These are phyloP conservation scores for Psilocybe cubensis DNA, from an alignment of 768 basidiomycete species.

Conservation along the genomic window DNA sequence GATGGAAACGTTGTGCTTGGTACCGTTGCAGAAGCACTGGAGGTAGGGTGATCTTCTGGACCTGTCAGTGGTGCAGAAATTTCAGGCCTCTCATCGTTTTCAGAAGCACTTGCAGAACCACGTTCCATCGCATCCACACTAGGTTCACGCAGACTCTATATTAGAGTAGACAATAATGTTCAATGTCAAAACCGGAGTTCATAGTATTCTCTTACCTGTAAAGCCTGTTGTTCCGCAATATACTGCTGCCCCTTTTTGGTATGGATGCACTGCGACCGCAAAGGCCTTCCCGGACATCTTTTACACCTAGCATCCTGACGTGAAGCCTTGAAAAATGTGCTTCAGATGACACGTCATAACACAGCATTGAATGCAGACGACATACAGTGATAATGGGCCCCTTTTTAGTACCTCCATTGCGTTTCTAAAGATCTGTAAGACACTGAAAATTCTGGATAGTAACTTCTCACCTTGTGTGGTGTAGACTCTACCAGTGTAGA, in stretches of 20 bases:
- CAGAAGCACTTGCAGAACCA: too few species aligned
- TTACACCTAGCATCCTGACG: not conserved
- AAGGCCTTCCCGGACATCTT: constrained; percentile 2
- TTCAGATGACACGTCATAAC: not conserved
- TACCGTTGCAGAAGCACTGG: too few species aligned
- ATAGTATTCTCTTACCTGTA: constrained; percentile 1
- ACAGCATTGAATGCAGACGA: not conserved
- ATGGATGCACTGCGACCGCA: constrained; percentile 4
- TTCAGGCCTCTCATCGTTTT: too few species aligned
- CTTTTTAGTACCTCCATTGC: too few species aligned
- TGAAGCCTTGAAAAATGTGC: not conserved
- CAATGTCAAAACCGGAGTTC: not conserved
- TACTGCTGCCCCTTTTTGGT: constrained; percentile 1
- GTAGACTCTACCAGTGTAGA: too few species aligned
- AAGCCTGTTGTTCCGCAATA: not conserved
- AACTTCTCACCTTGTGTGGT: too few species aligned
- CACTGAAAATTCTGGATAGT: too few species aligned
- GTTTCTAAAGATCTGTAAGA: too few species aligned
- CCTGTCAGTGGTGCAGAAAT: too few species aligned
- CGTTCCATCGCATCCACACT: too few species aligned
- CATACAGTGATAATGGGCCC: not conserved
- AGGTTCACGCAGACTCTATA: not conserved
- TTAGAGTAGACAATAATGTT: not conserved
- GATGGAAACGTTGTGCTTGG: too few species aligned
- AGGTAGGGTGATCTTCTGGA: too few species aligned